Base-by-base conservation (phyloP, 352 stramenopile genomes). In the Phytophthora macrochlamydospora region DNA sequence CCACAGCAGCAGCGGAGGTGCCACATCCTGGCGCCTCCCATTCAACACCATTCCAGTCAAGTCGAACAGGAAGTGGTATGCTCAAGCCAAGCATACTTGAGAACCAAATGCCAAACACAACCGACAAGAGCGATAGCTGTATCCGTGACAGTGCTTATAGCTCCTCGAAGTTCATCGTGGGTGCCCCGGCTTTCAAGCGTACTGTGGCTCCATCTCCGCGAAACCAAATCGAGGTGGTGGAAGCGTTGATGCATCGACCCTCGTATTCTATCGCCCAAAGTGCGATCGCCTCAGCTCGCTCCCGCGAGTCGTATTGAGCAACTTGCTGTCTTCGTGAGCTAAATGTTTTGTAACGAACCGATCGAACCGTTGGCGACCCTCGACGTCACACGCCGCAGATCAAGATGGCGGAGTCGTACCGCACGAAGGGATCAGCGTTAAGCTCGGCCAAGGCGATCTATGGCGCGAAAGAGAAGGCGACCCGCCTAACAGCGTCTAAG, bases 361-460 rank as follows among this genome's bases (percentile, higher is more conserved):
- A 6, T 11, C 9, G 1, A 11, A 40, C 18, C 18, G 18, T 24
- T 24, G 18, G 35, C 35, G 35, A 40, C 35, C 35, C 35, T 40
- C 4, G 18, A 24, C 18, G 4, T 2, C 32, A 13, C 18, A 11
- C 56, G 33, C 24, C 33, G 24, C 9, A 13, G 44, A 11, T 42
- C 11, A 7, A n/a, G 2, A 82, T 82, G 74, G 67, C 70, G 43
- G 74, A 82, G 40, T 38, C 68, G 7, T 48, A 64, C 43, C 74
- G 74, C n/a, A 12, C 67, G 13, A 71, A 65, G 38, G 60, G 31
- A n/a, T 42, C 60, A 30, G 40, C 58, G 51, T 60, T 57, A 18
- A 69, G 55, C 54, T 67, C 63, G 11, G 52, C 52, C n/a, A 71
- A 71, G 30, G 59, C 59, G 1, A 56, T 40, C 2, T 60, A 75